Evolutionary conservation across 768 basidiomycete species (phyloP), one percentile per base, ranked within the genome.

Genomic region (Pisolithus albus): DNA sequence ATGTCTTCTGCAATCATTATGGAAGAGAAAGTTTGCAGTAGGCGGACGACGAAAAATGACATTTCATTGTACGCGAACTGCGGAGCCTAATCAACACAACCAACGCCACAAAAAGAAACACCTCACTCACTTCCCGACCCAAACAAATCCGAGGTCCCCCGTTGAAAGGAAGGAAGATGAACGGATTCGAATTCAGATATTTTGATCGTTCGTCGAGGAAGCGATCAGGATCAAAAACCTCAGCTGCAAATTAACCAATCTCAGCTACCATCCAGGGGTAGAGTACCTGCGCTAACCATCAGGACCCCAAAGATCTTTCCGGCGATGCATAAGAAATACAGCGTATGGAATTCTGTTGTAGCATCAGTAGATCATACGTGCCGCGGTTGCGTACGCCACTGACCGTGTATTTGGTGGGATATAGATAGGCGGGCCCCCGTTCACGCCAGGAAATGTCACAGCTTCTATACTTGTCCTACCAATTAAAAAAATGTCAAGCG

Each of bases 81-180:
- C 38, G 48, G 34, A 52, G 32, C 21, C 56, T 46, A 49, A 46
- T 52, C 1, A 49, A 53, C 7, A 46, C 4, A 3, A 2, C 40
- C 11, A 16, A 3, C 42, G n/a, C 44, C 8, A 5, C 18, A 50
- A 16, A 18, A 11, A 47, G 34, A 38, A 28, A 18, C n/a, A 26
- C 36, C 7, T 26, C 16, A 38, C 53, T 9, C 49, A 68, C 65
- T 64, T 75, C 75, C 54, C 76, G 75, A 1, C 77, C 83, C 7
- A 83, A 71, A 50, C 83, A 84, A 54, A 82, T 80, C 8, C 84
- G 71, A 5, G 83, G 84, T 1, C 81, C 84, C 0, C 81, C 82
- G 52, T 83, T 84, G 68, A 85, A 85, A 0, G 84, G 83, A 5
- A 80, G 65, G 63, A 85, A 86, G 54, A 87, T 85, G 70, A 78